phyloP scores from a whole-genome alignment of 768 basidiomycete species.

The Rhizopogon rudus region DNA sequence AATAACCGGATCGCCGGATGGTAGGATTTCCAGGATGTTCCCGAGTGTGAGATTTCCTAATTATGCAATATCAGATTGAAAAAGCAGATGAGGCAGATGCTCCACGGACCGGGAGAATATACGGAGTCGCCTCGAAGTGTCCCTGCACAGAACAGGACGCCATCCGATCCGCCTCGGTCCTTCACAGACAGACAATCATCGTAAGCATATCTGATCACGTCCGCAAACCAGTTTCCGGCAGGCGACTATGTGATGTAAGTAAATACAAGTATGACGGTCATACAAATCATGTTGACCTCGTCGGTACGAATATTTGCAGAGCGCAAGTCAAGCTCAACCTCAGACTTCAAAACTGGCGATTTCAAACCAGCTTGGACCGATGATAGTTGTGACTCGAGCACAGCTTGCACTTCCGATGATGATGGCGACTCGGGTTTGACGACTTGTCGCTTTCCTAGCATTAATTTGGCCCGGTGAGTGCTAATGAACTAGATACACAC shows the following conservation, averaged over 20 bases:
- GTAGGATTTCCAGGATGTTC: slow-evolving; percentile 84
- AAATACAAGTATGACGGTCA: background rate
- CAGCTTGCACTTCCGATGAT: slow-evolving; percentile 49
- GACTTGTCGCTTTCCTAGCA: slow-evolving; percentile 59
- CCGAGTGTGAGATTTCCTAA: slow-evolving; percentile 74
- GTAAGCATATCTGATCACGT: slow-evolving; percentile 78
- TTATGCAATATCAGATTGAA: background rate
- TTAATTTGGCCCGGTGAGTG: background rate
- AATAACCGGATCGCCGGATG: slow-evolving; percentile 82
- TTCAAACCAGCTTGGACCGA: slow-evolving; percentile 67
- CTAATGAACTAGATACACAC: background rate
- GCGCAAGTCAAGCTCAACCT: slow-evolving; percentile 64
- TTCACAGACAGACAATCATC: slow-evolving; percentile 61
- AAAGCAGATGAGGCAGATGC: background rate
- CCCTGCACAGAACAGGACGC: slow-evolving; percentile 77
- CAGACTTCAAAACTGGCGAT: slow-evolving; percentile 70
- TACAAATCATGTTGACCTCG: slow-evolving; percentile 44
- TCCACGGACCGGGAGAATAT: slow-evolving; percentile 68
- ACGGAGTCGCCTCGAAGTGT: slow-evolving; percentile 81
- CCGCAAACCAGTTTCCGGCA: slow-evolving; percentile 79
- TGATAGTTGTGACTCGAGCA: slow-evolving; percentile 43
- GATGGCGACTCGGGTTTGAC: slow-evolving; percentile 56
- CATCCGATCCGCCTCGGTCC: slow-evolving; percentile 65
- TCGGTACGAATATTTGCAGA: slow-evolving; percentile 69
- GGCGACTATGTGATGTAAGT: slow-evolving; percentile 43